A percentile compares a stretch with the other conserved stretches of the same genome.
These are phyloP conservation scores for Tremella mesenterica DNA, from an alignment of 768 basidiomycete species.

Conservation along the genomic window DNA sequence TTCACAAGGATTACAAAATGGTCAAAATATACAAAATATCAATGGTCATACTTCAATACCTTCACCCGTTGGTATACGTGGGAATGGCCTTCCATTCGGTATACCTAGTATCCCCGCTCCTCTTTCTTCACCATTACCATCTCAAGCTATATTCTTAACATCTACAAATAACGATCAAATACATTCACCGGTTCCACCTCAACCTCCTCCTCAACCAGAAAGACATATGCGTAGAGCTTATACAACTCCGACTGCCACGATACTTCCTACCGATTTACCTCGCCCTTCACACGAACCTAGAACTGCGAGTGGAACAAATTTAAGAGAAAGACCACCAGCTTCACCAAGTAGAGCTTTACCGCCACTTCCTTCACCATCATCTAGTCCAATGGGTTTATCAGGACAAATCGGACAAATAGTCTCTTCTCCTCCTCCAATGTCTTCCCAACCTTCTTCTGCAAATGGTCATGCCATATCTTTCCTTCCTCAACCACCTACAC, in stretches of 20 bases:
- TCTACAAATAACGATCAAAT: slow-evolving; percentile 6
- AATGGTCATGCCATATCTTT: slow-evolving; percentile 1
- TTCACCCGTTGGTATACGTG: not conserved
- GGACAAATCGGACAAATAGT: no score
- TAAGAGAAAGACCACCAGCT: slow-evolving; percentile 5
- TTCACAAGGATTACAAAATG: no score
- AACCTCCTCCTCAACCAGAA: slow-evolving; percentile 38
- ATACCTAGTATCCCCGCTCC: slow-evolving; percentile 32
- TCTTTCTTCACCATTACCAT: slow-evolving; percentile 24
- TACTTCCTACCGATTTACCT: slow-evolving; percentile 7
- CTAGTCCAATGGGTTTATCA: not conserved
- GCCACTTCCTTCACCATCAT: slow-evolving; percentile 23
- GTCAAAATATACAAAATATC: no score
- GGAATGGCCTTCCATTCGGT: slow-evolving; percentile 2
- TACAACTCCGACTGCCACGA: slow-evolving; percentile 25
- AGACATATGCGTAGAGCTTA: slow-evolving; percentile 29
- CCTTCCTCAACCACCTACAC: slow-evolving; percentile 4
- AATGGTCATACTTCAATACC: no score
- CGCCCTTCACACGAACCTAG: slow-evolving; percentile 15
- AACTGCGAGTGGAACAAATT: slow-evolving; percentile 11
- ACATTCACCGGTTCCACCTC: slow-evolving; percentile 17
- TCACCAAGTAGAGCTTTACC: slow-evolving; percentile 27
- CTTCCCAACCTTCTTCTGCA: not conserved
- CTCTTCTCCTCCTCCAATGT: not conserved
- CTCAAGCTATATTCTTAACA: slow-evolving; percentile 1